These are phyloP conservation scores for Penicillium sp. DNA, from an alignment of 2,329 filamentous ascomycete genomes.

Conservation along the genomic window DNA sequence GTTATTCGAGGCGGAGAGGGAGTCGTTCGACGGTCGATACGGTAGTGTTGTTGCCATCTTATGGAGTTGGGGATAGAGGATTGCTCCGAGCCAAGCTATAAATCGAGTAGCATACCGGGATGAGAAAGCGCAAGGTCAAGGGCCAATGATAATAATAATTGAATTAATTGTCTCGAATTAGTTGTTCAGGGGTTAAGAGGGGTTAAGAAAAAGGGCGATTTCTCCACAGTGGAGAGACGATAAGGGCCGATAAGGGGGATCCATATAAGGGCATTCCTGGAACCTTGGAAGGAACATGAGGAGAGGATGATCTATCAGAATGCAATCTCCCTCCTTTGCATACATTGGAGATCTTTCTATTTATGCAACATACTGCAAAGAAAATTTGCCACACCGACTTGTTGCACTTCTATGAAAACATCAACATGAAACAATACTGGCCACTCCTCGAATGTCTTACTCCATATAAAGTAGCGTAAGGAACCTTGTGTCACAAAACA, in stretches of 20 bases:
- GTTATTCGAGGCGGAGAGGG: constrained; percentile 51
- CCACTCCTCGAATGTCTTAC: neutral
- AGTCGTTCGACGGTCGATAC: constrained; percentile 40
- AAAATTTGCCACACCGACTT: neutral
- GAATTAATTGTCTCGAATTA: neutral
- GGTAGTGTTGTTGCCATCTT: constrained; percentile 39
- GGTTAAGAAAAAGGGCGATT: constrained; percentile 23
- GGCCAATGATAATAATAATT: constrained; percentile 1
- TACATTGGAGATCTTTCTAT: neutral
- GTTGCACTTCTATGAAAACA: neutral
- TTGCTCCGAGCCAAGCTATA: constrained; percentile 15
- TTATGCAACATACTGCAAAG: neutral
- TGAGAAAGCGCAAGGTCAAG: neutral
- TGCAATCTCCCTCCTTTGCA: neutral
- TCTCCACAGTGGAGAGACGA: constrained; percentile 28
- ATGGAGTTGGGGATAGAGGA: constrained; percentile 11
- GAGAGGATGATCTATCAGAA: neutral
- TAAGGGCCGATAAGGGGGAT: constrained; percentile 6
- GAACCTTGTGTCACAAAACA: neutral
- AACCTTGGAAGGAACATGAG: neutral
- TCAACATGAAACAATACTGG: neutral
- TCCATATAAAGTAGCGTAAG: neutral
- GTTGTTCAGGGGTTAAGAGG: constrained; percentile 20
- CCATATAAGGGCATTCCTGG: neutral
- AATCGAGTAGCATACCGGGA: constrained; percentile 15